A percentile compares a stretch with the other conserved stretches of the same genome.
phyloP scores from a whole-genome alignment of 176 grass and related monocot genomes.

The Oryza meridionalis region DNA sequence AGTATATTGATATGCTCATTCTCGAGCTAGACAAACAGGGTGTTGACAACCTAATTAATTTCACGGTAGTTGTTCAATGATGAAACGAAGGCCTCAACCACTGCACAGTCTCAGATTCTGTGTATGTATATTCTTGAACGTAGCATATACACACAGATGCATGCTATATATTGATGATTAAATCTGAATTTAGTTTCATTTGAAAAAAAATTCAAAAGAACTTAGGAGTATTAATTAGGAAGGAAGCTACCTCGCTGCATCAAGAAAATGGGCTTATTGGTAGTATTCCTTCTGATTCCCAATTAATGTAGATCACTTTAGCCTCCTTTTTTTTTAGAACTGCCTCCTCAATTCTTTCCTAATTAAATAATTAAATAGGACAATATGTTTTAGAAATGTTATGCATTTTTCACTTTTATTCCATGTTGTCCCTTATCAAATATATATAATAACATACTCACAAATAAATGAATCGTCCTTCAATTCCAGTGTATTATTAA shows the following conservation, averaged over 20 bases:
- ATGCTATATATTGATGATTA: not conserved
- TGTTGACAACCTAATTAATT: constrained; percentile 22
- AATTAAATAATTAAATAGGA: too few relatives aligned
- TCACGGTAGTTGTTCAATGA: constrained; percentile 19
- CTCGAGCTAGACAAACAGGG: constrained; percentile 15
- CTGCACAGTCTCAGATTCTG: not conserved
- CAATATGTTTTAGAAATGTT: too few relatives aligned
- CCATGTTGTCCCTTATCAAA: too few relatives aligned
- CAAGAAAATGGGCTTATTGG: not conserved
- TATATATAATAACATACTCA: too few relatives aligned
- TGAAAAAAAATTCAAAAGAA: too few relatives aligned
- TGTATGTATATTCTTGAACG: not conserved
- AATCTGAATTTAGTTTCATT: not conserved
- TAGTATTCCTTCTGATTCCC: too few relatives aligned
- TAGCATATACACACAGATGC: not conserved
- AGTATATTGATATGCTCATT: constrained; percentile 32
- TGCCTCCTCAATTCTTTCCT: too few relatives aligned
- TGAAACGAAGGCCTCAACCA: constrained; percentile 38
- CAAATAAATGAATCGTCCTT: not conserved
- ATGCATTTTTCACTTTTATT: too few relatives aligned
- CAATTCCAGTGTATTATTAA: too few relatives aligned
- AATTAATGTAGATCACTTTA: too few relatives aligned
- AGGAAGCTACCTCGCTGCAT: not conserved
- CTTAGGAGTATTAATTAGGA: not conserved
- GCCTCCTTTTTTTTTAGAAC: too few relatives aligned